Evolutionary conservation across 2,329 filamentous ascomycete species (phyloP).

Genomic region (Penicillium frequentans): DNA sequence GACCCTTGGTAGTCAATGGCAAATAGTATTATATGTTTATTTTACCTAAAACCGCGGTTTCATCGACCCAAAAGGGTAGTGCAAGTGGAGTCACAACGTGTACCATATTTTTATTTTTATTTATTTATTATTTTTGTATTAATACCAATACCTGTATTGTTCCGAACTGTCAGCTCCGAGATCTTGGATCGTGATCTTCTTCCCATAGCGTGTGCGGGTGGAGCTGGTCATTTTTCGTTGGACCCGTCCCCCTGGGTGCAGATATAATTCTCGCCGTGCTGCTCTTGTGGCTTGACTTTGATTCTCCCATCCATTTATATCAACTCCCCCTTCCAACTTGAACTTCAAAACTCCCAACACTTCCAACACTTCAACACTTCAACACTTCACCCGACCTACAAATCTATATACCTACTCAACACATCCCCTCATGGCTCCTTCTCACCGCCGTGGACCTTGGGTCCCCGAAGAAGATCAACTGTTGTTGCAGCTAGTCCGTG

Average conservation of each 20-base stretch:
- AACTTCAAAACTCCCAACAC: not conserved
- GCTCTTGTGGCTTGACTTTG: conserved; percentile 23
- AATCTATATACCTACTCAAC: not conserved
- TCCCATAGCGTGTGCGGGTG: conserved; percentile 36
- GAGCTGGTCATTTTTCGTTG: conserved; percentile 30
- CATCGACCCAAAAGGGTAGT: not conserved
- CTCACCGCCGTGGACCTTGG: conserved; percentile 78
- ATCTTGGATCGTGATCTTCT: conserved; percentile 43
- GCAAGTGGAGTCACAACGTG: not conserved
- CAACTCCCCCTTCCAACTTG: not conserved
- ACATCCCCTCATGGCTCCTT: conserved; percentile 38
- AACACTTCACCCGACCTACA: not conserved
- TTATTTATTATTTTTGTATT: not conserved
- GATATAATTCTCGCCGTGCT: conserved; percentile 28
- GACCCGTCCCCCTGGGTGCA: conserved; percentile 37
- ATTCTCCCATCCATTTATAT: not conserved
- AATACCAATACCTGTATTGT: conserved; percentile 18
- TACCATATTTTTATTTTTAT: not conserved
- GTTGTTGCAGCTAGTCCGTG: conserved; percentile 68
- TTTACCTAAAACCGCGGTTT: not conserved
- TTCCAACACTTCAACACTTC: not conserved
- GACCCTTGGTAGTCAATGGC: too few relatives aligned
- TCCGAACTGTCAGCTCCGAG: conserved; percentile 39
- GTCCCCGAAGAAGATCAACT: conserved; percentile 72
- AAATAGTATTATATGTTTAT: not conserved